Percentiles rank a stretch among this genome's conserved stretches.
These are phyloP conservation scores for Botryotinia calthae DNA, from an alignment of 2,329 filamentous ascomycete species.

Conservation along the genomic window DNA sequence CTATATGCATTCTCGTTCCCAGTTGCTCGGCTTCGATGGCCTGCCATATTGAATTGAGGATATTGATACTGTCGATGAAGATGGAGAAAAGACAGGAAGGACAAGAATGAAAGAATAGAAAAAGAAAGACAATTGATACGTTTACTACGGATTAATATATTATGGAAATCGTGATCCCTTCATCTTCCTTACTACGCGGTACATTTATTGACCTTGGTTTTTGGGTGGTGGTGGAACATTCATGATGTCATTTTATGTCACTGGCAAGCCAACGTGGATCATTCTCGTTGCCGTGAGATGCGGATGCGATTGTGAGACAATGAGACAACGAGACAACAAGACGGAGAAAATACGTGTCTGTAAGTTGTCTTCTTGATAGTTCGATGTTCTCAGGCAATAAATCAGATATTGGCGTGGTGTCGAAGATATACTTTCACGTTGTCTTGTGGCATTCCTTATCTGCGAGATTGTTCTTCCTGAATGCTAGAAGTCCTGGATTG, in stretches of 20 bases:
- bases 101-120: background rate
- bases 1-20: background rate
- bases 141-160: background rate
- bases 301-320: background rate
- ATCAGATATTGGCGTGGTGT: background rate
- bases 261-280: background rate
- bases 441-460: background rate
- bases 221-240: constrained; percentile 6
- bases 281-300: background rate
- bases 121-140: background rate
- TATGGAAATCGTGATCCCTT: background rate
- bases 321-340: background rate
- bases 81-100: background rate
- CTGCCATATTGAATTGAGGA: constrained; percentile 3
- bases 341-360: background rate
- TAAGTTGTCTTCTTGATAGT: background rate
- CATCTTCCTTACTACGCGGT: background rate
- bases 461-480: background rate
- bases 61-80: background rate
- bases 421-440: background rate
- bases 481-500: background rate
- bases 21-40: background rate
- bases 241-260: constrained; percentile 10
- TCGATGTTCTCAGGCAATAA: background rate
- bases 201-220: background rate